A percentile compares a stretch with the other conserved stretches of the same genome.
Conservation (phyloP, 176 grass and related monocot genomes). For the Triticum dicoccoides region DNA sequence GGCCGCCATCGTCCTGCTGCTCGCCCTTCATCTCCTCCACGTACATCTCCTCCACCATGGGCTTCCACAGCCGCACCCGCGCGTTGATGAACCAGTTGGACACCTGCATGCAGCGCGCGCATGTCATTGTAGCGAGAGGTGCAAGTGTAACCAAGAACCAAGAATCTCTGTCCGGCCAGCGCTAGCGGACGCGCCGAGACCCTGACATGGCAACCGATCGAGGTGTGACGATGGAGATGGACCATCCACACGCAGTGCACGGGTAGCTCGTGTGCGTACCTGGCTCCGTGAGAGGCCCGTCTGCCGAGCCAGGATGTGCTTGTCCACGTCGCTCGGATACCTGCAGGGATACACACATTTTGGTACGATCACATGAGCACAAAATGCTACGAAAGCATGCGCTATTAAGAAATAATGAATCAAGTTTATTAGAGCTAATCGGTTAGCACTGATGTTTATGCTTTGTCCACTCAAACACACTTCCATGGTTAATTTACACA, state of each 20-base stretch:
- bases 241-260: conserved; percentile 8
- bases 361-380: background rate
- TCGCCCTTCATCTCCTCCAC: conserved; percentile 69
- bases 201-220: conserved; percentile 45
- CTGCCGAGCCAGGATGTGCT: conserved; percentile 93
- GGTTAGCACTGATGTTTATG: background rate
- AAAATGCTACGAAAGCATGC: background rate
- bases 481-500: background rate
- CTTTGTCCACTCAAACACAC: background rate
- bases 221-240: conserved; percentile 26
- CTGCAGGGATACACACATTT: conserved; percentile 22
- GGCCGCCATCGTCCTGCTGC: conserved; percentile 11
- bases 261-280: conserved; percentile 15
- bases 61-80: conserved; percentile 84
- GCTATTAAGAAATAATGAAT: background rate
- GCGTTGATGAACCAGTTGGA: conserved; percentile 93
- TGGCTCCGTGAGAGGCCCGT: conserved; percentile 93
- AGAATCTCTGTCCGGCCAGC: conserved; percentile 31
- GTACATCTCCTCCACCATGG: conserved; percentile 99
- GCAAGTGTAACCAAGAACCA: background rate
- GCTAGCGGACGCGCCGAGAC: conserved; percentile 34
- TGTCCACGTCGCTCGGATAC: conserved; percentile 95
- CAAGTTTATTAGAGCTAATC: too few species aligned
- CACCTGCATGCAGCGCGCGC: conserved; percentile 40
- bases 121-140: conserved; percentile 17